Conservation (phyloP, 306 rosid genomes). For the Trifolium subterraneum region DNA sequence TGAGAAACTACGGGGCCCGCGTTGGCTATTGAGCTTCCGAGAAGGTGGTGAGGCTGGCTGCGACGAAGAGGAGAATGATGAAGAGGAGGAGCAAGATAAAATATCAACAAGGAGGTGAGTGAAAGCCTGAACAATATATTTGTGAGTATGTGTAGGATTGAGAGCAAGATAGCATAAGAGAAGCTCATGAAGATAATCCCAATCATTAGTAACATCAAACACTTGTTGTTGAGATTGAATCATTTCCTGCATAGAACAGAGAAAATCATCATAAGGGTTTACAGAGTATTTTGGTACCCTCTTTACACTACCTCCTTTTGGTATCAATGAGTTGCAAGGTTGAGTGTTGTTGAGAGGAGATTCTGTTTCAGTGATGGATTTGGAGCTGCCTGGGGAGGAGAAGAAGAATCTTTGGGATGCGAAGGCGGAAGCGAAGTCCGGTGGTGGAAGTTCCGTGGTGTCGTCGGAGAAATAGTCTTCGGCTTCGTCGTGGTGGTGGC, state of each 20-base stretch:
- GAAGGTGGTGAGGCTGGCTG: background rate
- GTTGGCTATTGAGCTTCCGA: slow-evolving; percentile 39
- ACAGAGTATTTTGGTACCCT: slow-evolving; percentile 67
- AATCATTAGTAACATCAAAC: slow-evolving; percentile 52
- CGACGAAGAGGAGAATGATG: background rate
- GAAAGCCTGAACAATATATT: slow-evolving; percentile 79
- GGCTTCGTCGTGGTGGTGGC: slow-evolving; percentile 43
- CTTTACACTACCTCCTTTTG: slow-evolving; percentile 48
- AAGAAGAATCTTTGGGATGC: slow-evolving; percentile 87
- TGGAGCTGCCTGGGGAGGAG: slow-evolving; percentile 90
- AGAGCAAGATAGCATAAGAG: slow-evolving; percentile 78
- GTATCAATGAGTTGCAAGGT: slow-evolving; percentile 8
- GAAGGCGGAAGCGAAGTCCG: slow-evolving; percentile 70
- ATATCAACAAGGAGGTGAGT: slow-evolving; percentile 64
- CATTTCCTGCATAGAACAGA: slow-evolving; percentile 90
- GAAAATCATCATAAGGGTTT: slow-evolving; percentile 75
- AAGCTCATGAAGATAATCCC: slow-evolving; percentile 81
- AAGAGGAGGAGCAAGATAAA: slow-evolving; percentile 45
- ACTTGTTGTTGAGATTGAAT: slow-evolving; percentile 55
- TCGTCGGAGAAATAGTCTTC: slow-evolving; percentile 49
- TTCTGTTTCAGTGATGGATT: slow-evolving; percentile 74
- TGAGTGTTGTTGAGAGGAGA: slow-evolving; percentile 46
- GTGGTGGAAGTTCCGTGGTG: slow-evolving; percentile 49
- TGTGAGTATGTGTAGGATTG: slow-evolving; percentile 75
- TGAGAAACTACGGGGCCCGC: slow-evolving; percentile 39